Evolutionary conservation across 768 basidiomycete species (phyloP).

Genomic region (Xerocomellus dryophilus): DNA sequence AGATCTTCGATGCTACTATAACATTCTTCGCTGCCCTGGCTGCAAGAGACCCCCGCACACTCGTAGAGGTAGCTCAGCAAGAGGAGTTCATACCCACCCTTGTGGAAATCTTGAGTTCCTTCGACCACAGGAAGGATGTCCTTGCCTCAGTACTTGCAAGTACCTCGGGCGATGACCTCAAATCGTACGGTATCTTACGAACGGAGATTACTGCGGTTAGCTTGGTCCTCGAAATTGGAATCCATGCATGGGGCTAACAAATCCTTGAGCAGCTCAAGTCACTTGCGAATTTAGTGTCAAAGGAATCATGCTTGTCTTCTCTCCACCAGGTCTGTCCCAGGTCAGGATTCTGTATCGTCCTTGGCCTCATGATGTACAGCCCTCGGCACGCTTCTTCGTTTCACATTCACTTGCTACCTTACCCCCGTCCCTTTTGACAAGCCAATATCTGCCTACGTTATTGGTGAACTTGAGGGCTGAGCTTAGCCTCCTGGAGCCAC

Average conservation of each 20-base stretch:
- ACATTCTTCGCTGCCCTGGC: slow-evolving; percentile 61
- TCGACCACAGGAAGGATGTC: slow-evolving; percentile 43
- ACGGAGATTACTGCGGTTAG: slow-evolving; percentile 57
- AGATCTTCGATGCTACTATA: slow-evolving; percentile 67
- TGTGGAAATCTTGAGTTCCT: slow-evolving; percentile 39
- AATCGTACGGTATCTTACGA: slow-evolving; percentile 50
- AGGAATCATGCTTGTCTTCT: slow-evolving; percentile 32
- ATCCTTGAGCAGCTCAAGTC: slow-evolving; percentile 30
- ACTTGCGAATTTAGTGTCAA: slow-evolving; percentile 36
- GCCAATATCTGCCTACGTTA: slow-evolving; percentile 29
- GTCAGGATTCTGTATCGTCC: not conserved
- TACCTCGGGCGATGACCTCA: slow-evolving; percentile 43
- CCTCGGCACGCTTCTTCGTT: slow-evolving; percentile 54
- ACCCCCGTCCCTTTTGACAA: slow-evolving; percentile 42
- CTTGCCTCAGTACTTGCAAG: slow-evolving; percentile 42
- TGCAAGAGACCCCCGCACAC: slow-evolving; percentile 53
- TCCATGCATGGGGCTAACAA: slow-evolving; percentile 6
- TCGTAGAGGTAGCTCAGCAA: slow-evolving; percentile 50
- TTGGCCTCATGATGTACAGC: slow-evolving; percentile 31
- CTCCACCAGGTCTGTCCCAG: slow-evolving; percentile 17
- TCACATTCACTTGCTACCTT: slow-evolving; percentile 49
- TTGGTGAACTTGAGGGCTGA: slow-evolving; percentile 36
- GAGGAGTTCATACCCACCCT: slow-evolving; percentile 41
- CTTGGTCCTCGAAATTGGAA: slow-evolving; percentile 5
- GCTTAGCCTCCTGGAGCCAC: slow-evolving; percentile 38